phyloP scores from a whole-genome alignment of 1,284 basidiomycete genomes.

The Malassezia cuniculi region DNA sequence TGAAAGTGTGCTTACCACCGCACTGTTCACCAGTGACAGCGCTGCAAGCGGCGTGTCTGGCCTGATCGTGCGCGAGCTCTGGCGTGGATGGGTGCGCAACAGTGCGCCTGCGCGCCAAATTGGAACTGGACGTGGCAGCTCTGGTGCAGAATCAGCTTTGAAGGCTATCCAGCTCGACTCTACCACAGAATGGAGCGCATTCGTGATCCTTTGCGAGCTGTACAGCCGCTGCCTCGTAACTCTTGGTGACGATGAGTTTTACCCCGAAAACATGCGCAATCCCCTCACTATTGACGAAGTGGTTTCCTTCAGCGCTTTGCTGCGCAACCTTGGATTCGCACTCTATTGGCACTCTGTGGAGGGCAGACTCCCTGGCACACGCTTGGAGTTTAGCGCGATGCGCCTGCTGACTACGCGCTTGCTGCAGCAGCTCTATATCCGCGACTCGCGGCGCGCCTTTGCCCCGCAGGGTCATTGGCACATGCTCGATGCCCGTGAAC shows the following conservation, averaged over 20 bases:
- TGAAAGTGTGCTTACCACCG: conserved; percentile 19
- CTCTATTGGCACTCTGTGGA: conserved; percentile 60
- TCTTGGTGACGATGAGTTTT: conserved; percentile 95
- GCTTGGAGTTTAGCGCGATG: conserved; percentile 21
- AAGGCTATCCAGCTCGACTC: background rate
- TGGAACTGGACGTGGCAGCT: conserved; percentile 13
- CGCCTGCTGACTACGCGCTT: conserved; percentile 26
- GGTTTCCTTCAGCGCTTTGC: conserved; percentile 54
- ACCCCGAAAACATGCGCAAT: conserved; percentile 47
- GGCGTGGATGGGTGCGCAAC: conserved; percentile 37
- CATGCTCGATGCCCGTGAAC: conserved; percentile 57
- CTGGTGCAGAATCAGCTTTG: conserved; percentile 8
- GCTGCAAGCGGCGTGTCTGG: conserved; percentile 1
- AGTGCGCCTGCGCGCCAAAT: conserved; percentile 21
- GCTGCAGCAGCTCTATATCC: conserved; percentile 38
- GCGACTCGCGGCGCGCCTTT: conserved; percentile 25
- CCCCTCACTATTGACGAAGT: conserved; percentile 72
- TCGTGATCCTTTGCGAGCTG: conserved; percentile 69
- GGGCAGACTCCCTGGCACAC: conserved; percentile 24
- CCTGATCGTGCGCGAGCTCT: conserved; percentile 35
- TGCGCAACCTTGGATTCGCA: conserved; percentile 65
- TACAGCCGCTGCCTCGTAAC: conserved; percentile 76
- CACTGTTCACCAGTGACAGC: conserved; percentile 7
- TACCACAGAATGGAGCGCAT: conserved; percentile 51
- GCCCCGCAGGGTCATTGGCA: conserved; percentile 63